These are phyloP conservation scores for Hebeloma cylindrosporum DNA, from an alignment of 768 basidiomycete genomes.

Conservation along the genomic window DNA sequence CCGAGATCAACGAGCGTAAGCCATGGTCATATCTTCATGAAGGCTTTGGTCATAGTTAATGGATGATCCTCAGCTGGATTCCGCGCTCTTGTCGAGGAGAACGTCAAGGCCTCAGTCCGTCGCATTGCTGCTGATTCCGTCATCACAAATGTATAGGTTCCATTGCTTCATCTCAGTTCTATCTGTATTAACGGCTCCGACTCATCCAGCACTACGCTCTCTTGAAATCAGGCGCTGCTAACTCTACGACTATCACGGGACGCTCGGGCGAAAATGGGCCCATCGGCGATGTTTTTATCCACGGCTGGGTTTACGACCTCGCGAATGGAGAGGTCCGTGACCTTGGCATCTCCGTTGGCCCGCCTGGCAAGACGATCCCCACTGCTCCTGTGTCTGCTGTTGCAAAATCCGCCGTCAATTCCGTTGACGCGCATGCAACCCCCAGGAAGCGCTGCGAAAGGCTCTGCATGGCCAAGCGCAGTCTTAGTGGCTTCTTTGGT, in stretches of 20 bases:
- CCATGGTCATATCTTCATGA: conserved; percentile 1
- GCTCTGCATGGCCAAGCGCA: conserved; percentile 7
- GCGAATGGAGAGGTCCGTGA: conserved; percentile 49
- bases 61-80: conserved; percentile 30
- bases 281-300: conserved; percentile 35
- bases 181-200: not conserved
- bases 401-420: no score
- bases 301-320: conserved; percentile 62
- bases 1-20: conserved; percentile 31
- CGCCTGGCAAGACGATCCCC: conserved; percentile 33
- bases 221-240: conserved; percentile 3
- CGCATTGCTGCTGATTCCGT: conserved; percentile 28
- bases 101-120: conserved; percentile 32
- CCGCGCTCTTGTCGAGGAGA: conserved; percentile 43
- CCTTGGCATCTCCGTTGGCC: conserved; percentile 40
- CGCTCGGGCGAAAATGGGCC: conserved; percentile 16
- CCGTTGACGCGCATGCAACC: no score
- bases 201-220: conserved; percentile 21
- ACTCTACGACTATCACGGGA: not conserved
- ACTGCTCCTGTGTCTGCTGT: conserved; percentile 22
- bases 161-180: not conserved
- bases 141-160: conserved; percentile 23
- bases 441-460: conserved; percentile 1
- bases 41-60: not conserved
- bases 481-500: not conserved